Evolutionary conservation across 78 protist species (phyloP).

Genomic region (Diacronema lutheri): DNA sequence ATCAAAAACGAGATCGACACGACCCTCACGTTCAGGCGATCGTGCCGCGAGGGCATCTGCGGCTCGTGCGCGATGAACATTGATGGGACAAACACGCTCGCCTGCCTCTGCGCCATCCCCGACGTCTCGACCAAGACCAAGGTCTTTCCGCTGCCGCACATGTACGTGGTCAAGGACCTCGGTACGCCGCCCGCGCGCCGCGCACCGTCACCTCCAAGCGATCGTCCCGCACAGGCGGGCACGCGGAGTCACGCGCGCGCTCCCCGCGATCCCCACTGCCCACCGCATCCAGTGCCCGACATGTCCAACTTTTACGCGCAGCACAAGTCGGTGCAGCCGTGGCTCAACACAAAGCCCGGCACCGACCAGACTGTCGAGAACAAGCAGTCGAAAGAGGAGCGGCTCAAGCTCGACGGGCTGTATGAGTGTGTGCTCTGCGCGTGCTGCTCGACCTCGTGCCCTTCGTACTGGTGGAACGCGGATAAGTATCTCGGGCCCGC

Average conservation of each 20-base stretch:
- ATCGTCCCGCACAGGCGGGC: too few relatives aligned
- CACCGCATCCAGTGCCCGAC: constrained; percentile 28
- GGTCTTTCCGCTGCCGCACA: constrained; percentile 61
- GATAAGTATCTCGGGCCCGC: constrained; percentile 65
- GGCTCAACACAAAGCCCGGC: not conserved
- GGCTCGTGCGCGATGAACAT: constrained; percentile 64
- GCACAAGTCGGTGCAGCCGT: constrained; percentile 54
- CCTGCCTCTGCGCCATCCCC: constrained; percentile 40
- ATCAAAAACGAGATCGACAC: constrained; percentile 57
- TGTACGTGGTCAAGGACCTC: constrained; percentile 59
- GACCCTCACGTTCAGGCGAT: constrained; percentile 57
- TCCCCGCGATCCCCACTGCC: too few relatives aligned
- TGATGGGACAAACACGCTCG: constrained; percentile 52
- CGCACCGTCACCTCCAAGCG: too few relatives aligned
- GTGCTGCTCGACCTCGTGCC: constrained; percentile 63
- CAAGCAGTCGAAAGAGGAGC: constrained; percentile 37
- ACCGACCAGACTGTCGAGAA: not conserved
- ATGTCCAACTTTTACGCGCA: constrained; percentile 47
- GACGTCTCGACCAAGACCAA: not conserved
- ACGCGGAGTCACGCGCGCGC: too few relatives aligned
- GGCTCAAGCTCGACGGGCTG: constrained; percentile 37
- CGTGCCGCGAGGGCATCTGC: constrained; percentile 68
- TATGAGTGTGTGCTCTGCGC: constrained; percentile 63
- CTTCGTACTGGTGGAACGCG: constrained; percentile 52
- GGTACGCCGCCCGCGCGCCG: not conserved